Conservation (phyloP, 805 yeast species). For the Danielia reshetovae region DNA sequence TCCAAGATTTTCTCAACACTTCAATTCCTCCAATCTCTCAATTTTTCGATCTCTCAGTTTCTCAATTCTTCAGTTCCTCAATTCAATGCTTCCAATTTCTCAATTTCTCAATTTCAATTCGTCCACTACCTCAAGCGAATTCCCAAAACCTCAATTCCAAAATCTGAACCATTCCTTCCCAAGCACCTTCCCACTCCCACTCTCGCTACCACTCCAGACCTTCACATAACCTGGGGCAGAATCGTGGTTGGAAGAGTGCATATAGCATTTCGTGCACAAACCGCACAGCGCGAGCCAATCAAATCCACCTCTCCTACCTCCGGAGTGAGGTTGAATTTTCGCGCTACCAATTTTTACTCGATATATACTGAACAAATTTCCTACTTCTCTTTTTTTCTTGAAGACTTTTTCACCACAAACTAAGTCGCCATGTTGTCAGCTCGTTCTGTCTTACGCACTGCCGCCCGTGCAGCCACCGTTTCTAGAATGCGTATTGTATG, state of each 20-base stretch:
- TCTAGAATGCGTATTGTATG: constrained; percentile 29
- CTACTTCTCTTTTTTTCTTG: constrained; percentile 12
- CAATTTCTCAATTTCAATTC: too few species aligned
- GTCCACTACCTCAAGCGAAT: too few species aligned
- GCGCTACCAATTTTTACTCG: constrained; percentile 15
- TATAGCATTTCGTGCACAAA: constrained; percentile 2
- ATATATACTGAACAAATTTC: constrained; percentile 15
- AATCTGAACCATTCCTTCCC: neutral
- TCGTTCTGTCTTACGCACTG: constrained; percentile 82
- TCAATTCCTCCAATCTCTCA: too few species aligned
- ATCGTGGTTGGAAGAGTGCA: constrained; percentile 11
- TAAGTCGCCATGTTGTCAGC: constrained; percentile 66
- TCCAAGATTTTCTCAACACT: too few species aligned
- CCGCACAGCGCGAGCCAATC: constrained; percentile 12
- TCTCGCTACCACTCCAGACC: too few species aligned
- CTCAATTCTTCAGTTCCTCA: too few species aligned
- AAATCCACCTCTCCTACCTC: constrained; percentile 12
- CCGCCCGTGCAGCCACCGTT: constrained; percentile 63
- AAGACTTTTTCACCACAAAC: constrained; percentile 13
- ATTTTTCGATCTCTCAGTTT: too few species aligned
- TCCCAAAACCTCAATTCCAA: too few species aligned
- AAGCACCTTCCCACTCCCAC: neutral
- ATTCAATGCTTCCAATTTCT: too few species aligned
- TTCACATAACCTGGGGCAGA: constrained; percentile 1
- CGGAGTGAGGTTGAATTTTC: constrained; percentile 18